These are phyloP conservation scores for Cryptococcus neoformans DNA, from an alignment of 1,284 basidiomycete genomes.

Conservation along the genomic window DNA sequence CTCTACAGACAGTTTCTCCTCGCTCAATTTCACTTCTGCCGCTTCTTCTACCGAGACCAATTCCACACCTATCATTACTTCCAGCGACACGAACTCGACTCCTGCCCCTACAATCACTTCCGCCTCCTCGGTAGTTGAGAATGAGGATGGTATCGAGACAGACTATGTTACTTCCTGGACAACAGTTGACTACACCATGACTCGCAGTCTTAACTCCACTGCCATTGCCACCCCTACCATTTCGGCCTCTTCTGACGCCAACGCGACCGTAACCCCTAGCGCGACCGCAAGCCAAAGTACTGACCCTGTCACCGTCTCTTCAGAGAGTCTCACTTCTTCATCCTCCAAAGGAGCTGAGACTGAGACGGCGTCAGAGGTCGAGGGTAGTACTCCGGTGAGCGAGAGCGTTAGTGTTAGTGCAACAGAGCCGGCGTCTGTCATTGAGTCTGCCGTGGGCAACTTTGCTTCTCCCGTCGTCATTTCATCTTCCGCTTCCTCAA, in stretches of 20 bases:
- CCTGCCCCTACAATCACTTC: conserved; percentile 1
- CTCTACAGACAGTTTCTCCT: conserved; percentile 1
- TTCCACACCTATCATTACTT: neutral
- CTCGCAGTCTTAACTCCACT: conserved; percentile 9
- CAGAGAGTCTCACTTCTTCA: conserved; percentile 1
- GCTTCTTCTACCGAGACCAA: conserved; percentile 4
- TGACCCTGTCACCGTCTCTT: neutral
- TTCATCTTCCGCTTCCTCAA: conserved; percentile 4
- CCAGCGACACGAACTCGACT: neutral
- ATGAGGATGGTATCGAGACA: conserved; percentile 38
- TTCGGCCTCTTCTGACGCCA: neutral
- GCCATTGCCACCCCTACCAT: conserved; percentile 1
- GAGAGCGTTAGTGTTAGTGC: conserved; percentile 2
- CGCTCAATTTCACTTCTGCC: neutral
- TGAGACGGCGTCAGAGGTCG: conserved; percentile 2
- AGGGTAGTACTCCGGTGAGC: conserved; percentile 4
- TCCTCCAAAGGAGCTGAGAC: conserved; percentile 3
- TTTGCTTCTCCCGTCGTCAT: too few relatives aligned
- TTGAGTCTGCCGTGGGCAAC: neutral
- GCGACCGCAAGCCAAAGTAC: conserved; percentile 3
- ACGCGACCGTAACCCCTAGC: neutral
- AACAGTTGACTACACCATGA: conserved; percentile 36
- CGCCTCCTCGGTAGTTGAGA: conserved; percentile 20
- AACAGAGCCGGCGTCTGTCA: neutral
- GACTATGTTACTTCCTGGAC: conserved; percentile 31